Percentiles rank a stretch among this genome's conserved stretches.
phyloP scores from a whole-genome alignment of 1,284 basidiomycete genomes.

The Pseudozyma thailandica region DNA sequence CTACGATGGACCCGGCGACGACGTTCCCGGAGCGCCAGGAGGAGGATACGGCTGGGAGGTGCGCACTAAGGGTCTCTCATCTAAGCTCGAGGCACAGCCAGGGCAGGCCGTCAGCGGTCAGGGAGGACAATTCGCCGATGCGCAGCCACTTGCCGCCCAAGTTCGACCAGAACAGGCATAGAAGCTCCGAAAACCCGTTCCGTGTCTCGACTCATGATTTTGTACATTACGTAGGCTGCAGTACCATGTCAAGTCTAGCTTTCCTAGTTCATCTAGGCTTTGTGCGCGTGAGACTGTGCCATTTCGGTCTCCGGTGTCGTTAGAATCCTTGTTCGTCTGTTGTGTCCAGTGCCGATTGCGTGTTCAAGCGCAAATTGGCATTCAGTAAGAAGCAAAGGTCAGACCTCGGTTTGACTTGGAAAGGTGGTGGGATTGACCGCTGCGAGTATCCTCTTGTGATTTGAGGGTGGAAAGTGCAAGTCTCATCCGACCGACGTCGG shows the following conservation, averaged over 20 bases:
- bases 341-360: no score
- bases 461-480: no score
- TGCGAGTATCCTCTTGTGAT: no score
- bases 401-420: no score
- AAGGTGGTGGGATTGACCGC: no score
- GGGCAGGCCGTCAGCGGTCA: constrained; percentile 52
- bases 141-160: constrained; percentile 44
- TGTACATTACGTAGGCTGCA: constrained; percentile 24
- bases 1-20: constrained; percentile 63
- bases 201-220: neutral
- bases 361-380: no score
- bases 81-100: constrained; percentile 50
- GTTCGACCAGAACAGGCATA: constrained; percentile 44
- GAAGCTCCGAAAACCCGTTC: no score
- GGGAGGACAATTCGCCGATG: constrained; percentile 46
- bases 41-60: constrained; percentile 66
- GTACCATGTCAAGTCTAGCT: neutral
- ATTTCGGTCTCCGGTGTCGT: no score
- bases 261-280: neutral
- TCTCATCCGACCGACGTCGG: no score
- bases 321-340: no score
- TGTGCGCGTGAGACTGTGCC: no score
- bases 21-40: constrained; percentile 58
- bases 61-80: constrained; percentile 60
- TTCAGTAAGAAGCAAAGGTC: no score